These are phyloP conservation scores for Eryngium alpinum DNA, from an alignment of 140 eudicot species.

Conservation along the genomic window DNA sequence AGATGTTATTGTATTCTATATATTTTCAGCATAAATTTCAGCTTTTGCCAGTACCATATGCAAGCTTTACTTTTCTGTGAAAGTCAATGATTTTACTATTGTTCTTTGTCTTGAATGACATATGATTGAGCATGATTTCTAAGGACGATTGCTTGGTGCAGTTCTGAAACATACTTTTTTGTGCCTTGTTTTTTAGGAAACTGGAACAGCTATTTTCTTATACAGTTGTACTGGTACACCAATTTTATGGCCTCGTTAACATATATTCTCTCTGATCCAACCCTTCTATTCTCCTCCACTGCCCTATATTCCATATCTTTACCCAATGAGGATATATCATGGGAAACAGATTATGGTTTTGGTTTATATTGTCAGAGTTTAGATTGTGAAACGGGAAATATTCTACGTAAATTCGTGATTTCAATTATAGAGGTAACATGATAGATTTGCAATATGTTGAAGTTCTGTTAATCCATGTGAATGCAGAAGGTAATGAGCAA, in stretches of 20 bases:
- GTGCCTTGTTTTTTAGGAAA: no score
- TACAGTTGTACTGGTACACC: no score
- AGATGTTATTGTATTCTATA: not conserved
- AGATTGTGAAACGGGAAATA: no score
- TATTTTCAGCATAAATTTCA: not conserved
- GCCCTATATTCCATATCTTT: not conserved
- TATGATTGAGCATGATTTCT: not conserved
- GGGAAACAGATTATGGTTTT: not conserved
- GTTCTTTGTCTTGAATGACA: not conserved
- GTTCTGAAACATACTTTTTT: no score
- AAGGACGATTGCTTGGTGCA: no score
- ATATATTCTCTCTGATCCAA: not conserved
- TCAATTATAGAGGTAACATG: not conserved
- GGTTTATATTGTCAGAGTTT: not conserved
- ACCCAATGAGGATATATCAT: not conserved
- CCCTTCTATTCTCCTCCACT: no score
- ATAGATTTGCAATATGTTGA: not conserved
- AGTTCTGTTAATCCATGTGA: not conserved
- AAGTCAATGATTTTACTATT: not conserved
- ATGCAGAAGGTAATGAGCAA: constrained; percentile 85
- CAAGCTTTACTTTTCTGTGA: not conserved
- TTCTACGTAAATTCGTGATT: not conserved
- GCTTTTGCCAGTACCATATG: not conserved
- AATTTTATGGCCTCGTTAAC: not conserved
- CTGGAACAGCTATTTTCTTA: no score